Percentiles rank a stretch among this genome's conserved stretches.
Evolutionary conservation across 1,139 yeast species (phyloP).

Genomic region (Geotrichum aggregatum): DNA sequence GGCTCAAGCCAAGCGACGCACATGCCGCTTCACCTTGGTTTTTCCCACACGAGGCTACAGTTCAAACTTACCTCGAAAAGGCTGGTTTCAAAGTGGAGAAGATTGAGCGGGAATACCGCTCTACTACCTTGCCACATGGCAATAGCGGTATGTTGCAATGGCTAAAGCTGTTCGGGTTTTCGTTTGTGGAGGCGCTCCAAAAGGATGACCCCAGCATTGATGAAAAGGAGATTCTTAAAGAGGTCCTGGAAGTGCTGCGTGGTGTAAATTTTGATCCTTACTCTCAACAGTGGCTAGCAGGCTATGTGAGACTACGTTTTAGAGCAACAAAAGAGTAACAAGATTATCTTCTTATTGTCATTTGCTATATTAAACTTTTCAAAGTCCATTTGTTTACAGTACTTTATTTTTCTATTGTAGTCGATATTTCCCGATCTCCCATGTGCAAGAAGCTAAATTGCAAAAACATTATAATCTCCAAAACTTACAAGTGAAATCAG

Average conservation of each 20-base stretch:
- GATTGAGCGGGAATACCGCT: slow-evolving; percentile 27
- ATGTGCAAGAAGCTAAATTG: no score
- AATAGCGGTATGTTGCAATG: slow-evolving; percentile 26
- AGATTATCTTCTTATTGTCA: neutral
- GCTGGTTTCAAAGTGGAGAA: slow-evolving; percentile 28
- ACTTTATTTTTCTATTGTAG: no score
- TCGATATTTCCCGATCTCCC: no score
- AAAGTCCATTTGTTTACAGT: no score
- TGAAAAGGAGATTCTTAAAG: slow-evolving; percentile 11
- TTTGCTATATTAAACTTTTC: no score
- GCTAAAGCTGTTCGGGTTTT: slow-evolving; percentile 29
- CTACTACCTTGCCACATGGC: slow-evolving; percentile 26
- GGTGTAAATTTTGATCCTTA: slow-evolving; percentile 11
- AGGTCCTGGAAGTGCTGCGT: slow-evolving; percentile 17
- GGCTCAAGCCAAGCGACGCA: slow-evolving; percentile 20
- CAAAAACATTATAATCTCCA: no score
- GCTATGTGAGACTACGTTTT: slow-evolving; percentile 19
- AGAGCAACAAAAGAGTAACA: slow-evolving; percentile 16
- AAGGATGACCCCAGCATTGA: slow-evolving; percentile 1
- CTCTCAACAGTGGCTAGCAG: slow-evolving; percentile 16
- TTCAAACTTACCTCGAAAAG: slow-evolving; percentile 20
- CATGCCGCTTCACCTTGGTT: slow-evolving; percentile 25
- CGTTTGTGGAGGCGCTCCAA: slow-evolving; percentile 23
- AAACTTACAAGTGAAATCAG: no score
- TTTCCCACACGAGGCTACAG: slow-evolving; percentile 24